These are phyloP conservation scores for Neofusicoccum umdonicola DNA, from an alignment of 2,329 filamentous ascomycete species.

Conservation along the genomic window DNA sequence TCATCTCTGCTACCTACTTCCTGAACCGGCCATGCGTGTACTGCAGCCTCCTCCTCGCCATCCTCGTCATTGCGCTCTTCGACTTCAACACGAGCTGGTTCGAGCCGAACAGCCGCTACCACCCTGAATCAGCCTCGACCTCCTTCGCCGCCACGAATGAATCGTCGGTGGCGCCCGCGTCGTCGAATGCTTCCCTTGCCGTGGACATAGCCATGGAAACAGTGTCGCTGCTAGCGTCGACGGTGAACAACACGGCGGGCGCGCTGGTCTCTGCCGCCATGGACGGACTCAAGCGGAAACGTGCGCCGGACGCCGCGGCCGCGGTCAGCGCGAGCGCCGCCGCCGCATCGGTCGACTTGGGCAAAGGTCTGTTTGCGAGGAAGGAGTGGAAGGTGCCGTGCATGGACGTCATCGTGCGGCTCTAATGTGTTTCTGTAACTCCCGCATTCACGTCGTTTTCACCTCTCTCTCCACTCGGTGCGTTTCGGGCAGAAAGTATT, in stretches of 20 bases:
- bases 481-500: background rate
- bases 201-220: conserved; percentile 30
- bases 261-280: conserved; percentile 66
- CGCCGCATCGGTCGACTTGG: background rate
- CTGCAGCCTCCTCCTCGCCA: conserved; percentile 91
- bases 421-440: conserved; percentile 47
- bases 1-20: conserved; percentile 85
- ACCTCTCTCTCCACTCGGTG: background rate
- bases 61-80: conserved; percentile 95
- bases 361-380: conserved; percentile 70
- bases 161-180: conserved; percentile 15
- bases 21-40: conserved; percentile 96
- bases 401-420: conserved; percentile 78
- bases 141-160: conserved; percentile 14
- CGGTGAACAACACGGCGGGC: conserved; percentile 67
- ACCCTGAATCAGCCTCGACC: conserved; percentile 1
- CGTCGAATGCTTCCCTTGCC: conserved; percentile 30
- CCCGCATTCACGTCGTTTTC: background rate
- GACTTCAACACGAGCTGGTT: conserved; percentile 94
- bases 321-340: background rate
- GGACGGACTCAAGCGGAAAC: conserved; percentile 52
- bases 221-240: conserved; percentile 36
- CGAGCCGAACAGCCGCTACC: conserved; percentile 50
- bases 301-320: conserved; percentile 19
- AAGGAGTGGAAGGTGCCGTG: conserved; percentile 90